Base-by-base conservation (phyloP, 306 rosid species). In the Mucuna pruriens region DNA sequence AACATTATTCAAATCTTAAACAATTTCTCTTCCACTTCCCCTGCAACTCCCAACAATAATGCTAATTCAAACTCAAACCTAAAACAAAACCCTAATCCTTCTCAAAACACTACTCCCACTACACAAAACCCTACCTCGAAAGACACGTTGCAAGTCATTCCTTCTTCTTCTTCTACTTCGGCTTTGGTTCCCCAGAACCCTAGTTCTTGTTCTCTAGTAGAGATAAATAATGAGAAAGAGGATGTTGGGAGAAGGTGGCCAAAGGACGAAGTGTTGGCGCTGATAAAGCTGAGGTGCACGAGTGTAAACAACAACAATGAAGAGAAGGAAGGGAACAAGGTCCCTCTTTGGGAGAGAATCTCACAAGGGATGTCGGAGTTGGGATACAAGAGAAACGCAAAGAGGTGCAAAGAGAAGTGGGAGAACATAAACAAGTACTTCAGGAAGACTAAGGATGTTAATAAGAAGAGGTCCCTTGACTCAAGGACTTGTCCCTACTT, bases 331-430 rank as follows among this genome's bases (percentile, higher is more conserved):
- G 85, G 76, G 7, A 94, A 86, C 44, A 90, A 88, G 80, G 92
- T 88, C 42, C 99, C 99, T 0, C 63, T 95, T 0, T 93, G 99
- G 99, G 97, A 95, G 89, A 86, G 91, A 83, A 95, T 93, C 46
- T 95, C 99, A 2, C 97, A 88, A 86, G 97, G 97, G 31, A 95
- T 95, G 99, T 52, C 75, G 31, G 90, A 89, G 54, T 38, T 89
- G 85, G 97, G 97, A 13, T 93, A 91, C 75, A 87, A 77, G 75
- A 92, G 99, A 70, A 91, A 92, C 75, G 90, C 97, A 17, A 95
- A 93, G 85, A 91, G 97, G 61, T 95, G 98, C 78, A 95, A 95
- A 58, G 98, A 95, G 75, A 95, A 95, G 46, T 95, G 99, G 99
- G 97, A 95, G 85, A 95, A 93, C 83, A 91, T 95, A 57, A 95